A percentile compares a stretch with the other conserved stretches of the same genome.
These are phyloP conservation scores for Endoconidiophora polonica DNA, from an alignment of 2,329 filamentous ascomycete genomes.

Conservation along the genomic window DNA sequence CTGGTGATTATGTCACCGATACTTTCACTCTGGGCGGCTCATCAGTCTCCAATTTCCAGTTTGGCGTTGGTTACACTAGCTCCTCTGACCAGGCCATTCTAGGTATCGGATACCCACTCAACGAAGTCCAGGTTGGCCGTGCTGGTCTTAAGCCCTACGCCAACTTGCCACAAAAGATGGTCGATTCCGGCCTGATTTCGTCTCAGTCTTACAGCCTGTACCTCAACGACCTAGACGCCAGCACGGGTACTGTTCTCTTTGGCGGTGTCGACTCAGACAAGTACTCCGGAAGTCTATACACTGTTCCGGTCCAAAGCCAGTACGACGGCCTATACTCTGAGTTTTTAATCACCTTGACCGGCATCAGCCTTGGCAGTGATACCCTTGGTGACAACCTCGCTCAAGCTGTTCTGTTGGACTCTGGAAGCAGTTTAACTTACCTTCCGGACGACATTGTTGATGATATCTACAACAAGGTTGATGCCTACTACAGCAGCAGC, in stretches of 20 bases:
- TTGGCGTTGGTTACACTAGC: conserved; percentile 54
- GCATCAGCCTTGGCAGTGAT: conserved; percentile 28
- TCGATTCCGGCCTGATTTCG: conserved; percentile 40
- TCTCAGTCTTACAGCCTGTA: conserved; percentile 59
- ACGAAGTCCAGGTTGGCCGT: conserved; percentile 57
- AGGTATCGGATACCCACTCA: conserved; percentile 65
- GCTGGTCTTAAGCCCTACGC: conserved; percentile 39
- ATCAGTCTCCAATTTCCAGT: conserved; percentile 42
- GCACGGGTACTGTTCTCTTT: conserved; percentile 52
- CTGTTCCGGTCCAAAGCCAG: conserved; percentile 46
- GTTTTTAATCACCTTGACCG: conserved; percentile 54
- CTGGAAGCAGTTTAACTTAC: conserved; percentile 50
- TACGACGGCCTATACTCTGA: conserved; percentile 34
- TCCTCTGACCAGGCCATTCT: conserved; percentile 54
- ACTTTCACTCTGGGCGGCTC: conserved; percentile 42
- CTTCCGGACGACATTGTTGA: conserved; percentile 40
- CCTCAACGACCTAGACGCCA: conserved; percentile 54
- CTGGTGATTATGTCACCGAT: conserved; percentile 68
- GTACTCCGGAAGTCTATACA: conserved; percentile 45
- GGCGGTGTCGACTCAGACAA: conserved; percentile 55
- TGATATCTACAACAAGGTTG: conserved; percentile 40
- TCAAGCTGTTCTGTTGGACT: conserved; percentile 52
- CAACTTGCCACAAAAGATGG: conserved; percentile 53
- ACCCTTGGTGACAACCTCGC: conserved; percentile 32
- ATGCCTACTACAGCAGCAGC: conserved; percentile 38